These are phyloP conservation scores for Cordyceps pruinosa DNA, from an alignment of 2,329 filamentous ascomycete species.

Conservation along the genomic window DNA sequence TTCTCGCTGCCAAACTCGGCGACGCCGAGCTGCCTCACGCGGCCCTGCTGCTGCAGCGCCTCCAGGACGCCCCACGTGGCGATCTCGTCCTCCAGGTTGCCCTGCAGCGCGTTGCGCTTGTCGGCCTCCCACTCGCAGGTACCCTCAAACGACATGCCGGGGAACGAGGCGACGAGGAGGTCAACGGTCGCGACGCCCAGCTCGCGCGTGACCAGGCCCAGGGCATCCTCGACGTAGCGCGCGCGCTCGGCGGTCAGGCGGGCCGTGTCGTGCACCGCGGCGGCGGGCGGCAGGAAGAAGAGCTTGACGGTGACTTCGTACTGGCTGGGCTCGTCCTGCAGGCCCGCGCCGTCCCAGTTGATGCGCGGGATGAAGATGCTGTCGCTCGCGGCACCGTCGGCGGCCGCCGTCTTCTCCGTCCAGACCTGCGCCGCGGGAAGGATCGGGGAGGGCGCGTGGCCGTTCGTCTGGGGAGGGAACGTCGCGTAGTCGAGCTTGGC, in stretches of 20 bases:
- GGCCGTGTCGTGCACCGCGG: conserved; percentile 50
- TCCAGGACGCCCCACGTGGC: conserved; percentile 68
- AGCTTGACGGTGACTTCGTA: conserved; percentile 96
- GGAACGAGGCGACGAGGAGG: conserved; percentile 87
- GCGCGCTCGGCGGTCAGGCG: conserved; percentile 58
- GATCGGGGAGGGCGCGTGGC: conserved; percentile 23
- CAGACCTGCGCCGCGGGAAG: conserved; percentile 44
- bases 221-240: conserved; percentile 67
- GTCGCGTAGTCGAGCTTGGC: conserved; percentile 57
- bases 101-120: conserved; percentile 53
- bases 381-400: conserved; percentile 35
- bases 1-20: conserved; percentile 88
- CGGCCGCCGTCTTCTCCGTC: conserved; percentile 47
- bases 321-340: conserved; percentile 76
- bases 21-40: conserved; percentile 71
- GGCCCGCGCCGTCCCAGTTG: conserved; percentile 61
- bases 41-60: conserved; percentile 60
- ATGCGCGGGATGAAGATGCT: conserved; percentile 72
- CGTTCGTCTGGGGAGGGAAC: conserved; percentile 22
- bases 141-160: conserved; percentile 87
- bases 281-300: conserved; percentile 76
- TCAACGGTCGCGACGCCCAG: conserved; percentile 71
- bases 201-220: conserved; percentile 74
- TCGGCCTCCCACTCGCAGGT: conserved; percentile 77
- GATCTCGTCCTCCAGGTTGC: conserved; percentile 60